A percentile compares a stretch with the other conserved stretches of the same genome.
phyloP scores from a whole-genome alignment of 768 basidiomycete species.

The Chalciporus sphaerocephalus region DNA sequence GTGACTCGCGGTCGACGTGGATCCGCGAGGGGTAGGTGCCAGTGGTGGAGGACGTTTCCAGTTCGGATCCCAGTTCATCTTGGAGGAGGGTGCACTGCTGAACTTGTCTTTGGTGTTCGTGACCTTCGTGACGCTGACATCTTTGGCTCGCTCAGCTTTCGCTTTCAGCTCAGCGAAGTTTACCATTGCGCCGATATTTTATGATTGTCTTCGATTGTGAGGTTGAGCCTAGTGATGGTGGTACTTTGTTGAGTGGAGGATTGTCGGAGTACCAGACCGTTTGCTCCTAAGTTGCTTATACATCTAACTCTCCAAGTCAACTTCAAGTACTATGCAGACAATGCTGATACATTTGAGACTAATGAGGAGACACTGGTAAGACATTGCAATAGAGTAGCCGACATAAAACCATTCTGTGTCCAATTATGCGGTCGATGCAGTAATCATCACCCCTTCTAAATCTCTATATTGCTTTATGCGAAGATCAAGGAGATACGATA shows the following conservation, averaged over 20 bases:
- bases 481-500: constrained; percentile 26
- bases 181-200: no score
- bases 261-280: no score
- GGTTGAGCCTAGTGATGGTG: no score
- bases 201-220: no score
- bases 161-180: constrained; percentile 66
- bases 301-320: no score
- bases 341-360: no score
- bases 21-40: constrained; percentile 24
- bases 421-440: constrained; percentile 4
- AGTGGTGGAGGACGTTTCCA: constrained; percentile 49
- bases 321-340: no score
- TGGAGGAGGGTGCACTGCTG: constrained; percentile 52
- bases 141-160: constrained; percentile 59
- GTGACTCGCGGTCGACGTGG: constrained; percentile 10
- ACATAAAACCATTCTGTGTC: neutral
- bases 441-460: constrained; percentile 3
- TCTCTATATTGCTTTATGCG: constrained; percentile 23
- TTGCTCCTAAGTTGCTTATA: no score
- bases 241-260: no score
- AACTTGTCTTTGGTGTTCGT: constrained; percentile 54
- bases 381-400: neutral
- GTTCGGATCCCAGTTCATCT: constrained; percentile 59
- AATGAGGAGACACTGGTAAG: no score
- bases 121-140: constrained; percentile 47